Percentiles rank a stretch among this genome's conserved stretches.
These are phyloP conservation scores for Kwoniella bestiolae DNA, from an alignment of 768 basidiomycete genomes.

Conservation along the genomic window DNA sequence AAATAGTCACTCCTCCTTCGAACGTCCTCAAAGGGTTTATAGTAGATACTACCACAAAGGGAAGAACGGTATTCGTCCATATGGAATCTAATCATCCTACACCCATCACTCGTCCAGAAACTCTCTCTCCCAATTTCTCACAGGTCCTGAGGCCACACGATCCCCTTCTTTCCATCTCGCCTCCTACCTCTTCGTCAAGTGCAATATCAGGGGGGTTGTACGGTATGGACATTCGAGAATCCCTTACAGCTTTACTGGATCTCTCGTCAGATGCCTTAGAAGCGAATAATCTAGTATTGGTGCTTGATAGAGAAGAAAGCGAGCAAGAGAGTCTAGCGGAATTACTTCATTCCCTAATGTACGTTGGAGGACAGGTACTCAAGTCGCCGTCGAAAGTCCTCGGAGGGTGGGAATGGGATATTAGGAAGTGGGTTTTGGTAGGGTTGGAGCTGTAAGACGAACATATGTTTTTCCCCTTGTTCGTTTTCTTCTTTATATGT, in stretches of 20 bases:
- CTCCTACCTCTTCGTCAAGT: not conserved
- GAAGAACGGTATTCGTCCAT: slow-evolving; percentile 43
- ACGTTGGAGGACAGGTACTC: slow-evolving; percentile 51
- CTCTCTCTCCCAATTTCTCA: slow-evolving; percentile 43
- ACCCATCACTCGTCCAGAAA: slow-evolving; percentile 29
- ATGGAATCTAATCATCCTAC: slow-evolving; percentile 31
- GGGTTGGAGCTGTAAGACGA: slow-evolving; percentile 52
- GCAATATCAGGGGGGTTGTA: not conserved
- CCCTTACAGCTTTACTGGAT: slow-evolving; percentile 53
- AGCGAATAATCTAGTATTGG: slow-evolving; percentile 48
- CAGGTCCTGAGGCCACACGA: slow-evolving; percentile 47
- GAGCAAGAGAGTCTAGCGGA: slow-evolving; percentile 46
- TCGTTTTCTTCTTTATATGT: not conserved
- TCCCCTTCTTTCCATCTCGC: slow-evolving; percentile 26
- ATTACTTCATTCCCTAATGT: slow-evolving; percentile 53
- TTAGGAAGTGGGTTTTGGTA: slow-evolving; percentile 53
- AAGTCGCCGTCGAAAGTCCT: slow-evolving; percentile 37
- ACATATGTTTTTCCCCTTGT: not conserved
- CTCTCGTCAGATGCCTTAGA: slow-evolving; percentile 49
- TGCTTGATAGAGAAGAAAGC: slow-evolving; percentile 45
- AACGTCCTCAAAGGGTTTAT: slow-evolving; percentile 47
- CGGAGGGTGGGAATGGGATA: slow-evolving; percentile 53
- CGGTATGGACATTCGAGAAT: slow-evolving; percentile 51
- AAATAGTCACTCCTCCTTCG: slow-evolving; percentile 51
- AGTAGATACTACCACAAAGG: slow-evolving; percentile 30